Evolutionary conservation across 1,284 basidiomycete genomes (phyloP), one percentile per base, ranked within the genome.

Genomic region (Coniophora puteana): DNA sequence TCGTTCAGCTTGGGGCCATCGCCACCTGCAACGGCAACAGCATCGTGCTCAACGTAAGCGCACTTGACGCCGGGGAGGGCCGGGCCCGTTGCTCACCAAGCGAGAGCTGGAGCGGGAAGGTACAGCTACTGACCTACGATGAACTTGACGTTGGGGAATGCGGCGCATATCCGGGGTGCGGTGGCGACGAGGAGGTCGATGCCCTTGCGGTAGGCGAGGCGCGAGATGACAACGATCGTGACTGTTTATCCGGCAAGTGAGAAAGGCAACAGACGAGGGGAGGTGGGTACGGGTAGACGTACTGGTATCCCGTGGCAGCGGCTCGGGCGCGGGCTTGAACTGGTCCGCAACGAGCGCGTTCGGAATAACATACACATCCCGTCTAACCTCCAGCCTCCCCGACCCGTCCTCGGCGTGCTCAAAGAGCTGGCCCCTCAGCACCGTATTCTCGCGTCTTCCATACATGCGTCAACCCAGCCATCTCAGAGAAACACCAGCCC

Each of bases 1-100:
- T 98, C 93, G 27, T 96, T 88, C 53, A 95, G 76, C 59, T 98
- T 98, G 0, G 96, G 95, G 0, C 96, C 96, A 52, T 94, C 89
- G 0, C 96, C 95, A 12, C 90, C 87, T 89, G 49, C 8, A n/a
- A n/a, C n/a, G n/a, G n/a, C n/a, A n/a, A 21, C n/a, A n/a, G n/a
- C n/a, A n/a, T n/a, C n/a, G n/a, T n/a, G n/a, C n/a, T n/a, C n/a
- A n/a, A n/a, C n/a, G n/a, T n/a, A n/a, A n/a, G n/a, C n/a, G n/a
- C n/a, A n/a, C n/a, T n/a, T n/a, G n/a, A n/a, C n/a, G n/a, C n/a
- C n/a, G n/a, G n/a, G n/a, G n/a, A n/a, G n/a, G n/a, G n/a, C n/a
- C n/a, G n/a, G n/a, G n/a, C n/a, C n/a, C n/a, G n/a, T n/a, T n/a
- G n/a, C n/a, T n/a, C n/a, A n/a, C n/a, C n/a, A n/a, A n/a, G n/a